Evolutionary conservation across 352 stramenopile genomes (phyloP), one percentile per base, ranked within the genome.

Genomic region (Phytopythium litorale): DNA sequence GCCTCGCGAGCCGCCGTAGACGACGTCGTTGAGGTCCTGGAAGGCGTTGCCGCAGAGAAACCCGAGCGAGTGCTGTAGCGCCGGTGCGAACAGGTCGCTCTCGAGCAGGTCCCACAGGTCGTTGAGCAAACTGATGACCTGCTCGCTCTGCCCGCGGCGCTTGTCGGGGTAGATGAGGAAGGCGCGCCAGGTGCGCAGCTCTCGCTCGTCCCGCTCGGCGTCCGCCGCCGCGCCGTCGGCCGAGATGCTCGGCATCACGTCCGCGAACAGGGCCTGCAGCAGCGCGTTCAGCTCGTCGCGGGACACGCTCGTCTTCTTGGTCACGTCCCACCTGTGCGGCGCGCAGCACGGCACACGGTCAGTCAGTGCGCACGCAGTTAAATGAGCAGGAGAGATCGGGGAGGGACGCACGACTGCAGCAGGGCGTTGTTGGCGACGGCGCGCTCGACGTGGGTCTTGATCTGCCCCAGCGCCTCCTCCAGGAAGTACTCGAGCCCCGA

Each of bases 141-240:
- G 70, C 64, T 92, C 81, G 59, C 80, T 80, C 63, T 92, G 81
- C 3, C 71, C 78, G 43, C 75, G 67, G 58, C 78, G 71, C 60
- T 91, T 92, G 60, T 91, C 84, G 13, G 79, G 54, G 64, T 91
- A 91, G 65, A 91, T 89, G 60, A 93, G 65, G 60, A 93, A 91
- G 25, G 62, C 74, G 13, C 77, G 74, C 84, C 84, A 93, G 51
- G 74, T 70, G 15, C 40, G 62, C 23, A 87, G 55, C 37, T 86
- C 74, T 1, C 37, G 64, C 5, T 69, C 53, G 35, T 77, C 55
- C 13, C 75, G 76, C 19, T 68, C 66, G 13, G 74, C 70, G 13
- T 67, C 67, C 19, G 66, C 66, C 6, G 52, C 43, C 7, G 72
- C 59, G 28, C 21, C 51, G 33, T 38, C 60, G 18, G 58, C 62